phyloP scores from a whole-genome alignment of 1,139 yeast genomes.

The Casaregolazyma suthepensis region DNA sequence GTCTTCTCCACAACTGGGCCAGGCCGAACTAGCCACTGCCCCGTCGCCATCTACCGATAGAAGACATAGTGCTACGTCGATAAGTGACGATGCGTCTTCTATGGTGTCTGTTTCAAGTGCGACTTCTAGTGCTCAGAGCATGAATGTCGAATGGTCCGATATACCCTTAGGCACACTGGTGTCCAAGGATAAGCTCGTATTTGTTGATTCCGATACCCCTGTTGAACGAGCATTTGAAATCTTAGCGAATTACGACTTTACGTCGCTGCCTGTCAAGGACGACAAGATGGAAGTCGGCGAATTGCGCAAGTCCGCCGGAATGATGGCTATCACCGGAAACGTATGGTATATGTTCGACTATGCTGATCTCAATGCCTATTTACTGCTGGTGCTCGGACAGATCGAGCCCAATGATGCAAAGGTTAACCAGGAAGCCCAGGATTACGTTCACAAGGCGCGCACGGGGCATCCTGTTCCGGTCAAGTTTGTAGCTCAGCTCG shows the following conservation, averaged over 20 bases:
- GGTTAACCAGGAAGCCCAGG: constrained; percentile 22
- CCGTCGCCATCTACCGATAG: constrained; percentile 7
- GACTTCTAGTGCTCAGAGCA: constrained; percentile 31
- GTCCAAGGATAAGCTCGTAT: constrained; percentile 69
- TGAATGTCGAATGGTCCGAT: constrained; percentile 59
- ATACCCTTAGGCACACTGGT: constrained; percentile 66
- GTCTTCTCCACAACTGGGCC: constrained; percentile 14
- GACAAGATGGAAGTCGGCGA: constrained; percentile 11
- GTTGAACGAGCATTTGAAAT: constrained; percentile 87
- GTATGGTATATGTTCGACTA: constrained; percentile 65
- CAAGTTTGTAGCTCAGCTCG: constrained; percentile 65
- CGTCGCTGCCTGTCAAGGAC: constrained; percentile 75
- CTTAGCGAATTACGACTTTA: constrained; percentile 61
- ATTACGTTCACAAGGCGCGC: constrained; percentile 31
- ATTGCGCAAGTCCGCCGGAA: neutral
- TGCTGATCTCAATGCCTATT: constrained; percentile 81
- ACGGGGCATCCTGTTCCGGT: constrained; percentile 57
- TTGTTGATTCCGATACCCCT: constrained; percentile 56
- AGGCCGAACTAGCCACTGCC: constrained; percentile 4
- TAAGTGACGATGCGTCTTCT: constrained; percentile 8
- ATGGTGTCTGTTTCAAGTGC: constrained; percentile 14
- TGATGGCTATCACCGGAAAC: constrained; percentile 22
- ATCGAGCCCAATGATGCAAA: constrained; percentile 30
- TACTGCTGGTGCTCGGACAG: constrained; percentile 67
- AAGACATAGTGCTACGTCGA: constrained; percentile 5